phyloP scores from a whole-genome alignment of 1,139 yeast genomes.

The Zygosaccharomyces sapae region DNA sequence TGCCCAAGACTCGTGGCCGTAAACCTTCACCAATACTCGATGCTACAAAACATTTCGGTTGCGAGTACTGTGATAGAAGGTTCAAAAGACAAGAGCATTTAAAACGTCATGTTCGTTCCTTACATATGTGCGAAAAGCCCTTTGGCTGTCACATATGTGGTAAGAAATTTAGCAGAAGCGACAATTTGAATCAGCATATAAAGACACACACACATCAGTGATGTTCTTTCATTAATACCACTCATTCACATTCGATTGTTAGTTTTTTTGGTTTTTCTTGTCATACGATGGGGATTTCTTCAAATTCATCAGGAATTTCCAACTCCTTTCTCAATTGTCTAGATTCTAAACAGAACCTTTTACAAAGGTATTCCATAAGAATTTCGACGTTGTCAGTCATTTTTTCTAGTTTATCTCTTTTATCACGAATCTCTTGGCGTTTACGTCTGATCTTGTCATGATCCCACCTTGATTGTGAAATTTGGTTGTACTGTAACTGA shows the following conservation, averaged over 20 bases:
- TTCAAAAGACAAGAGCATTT: conserved; percentile 78
- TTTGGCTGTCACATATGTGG: conserved; percentile 65
- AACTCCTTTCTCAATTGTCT: conserved; percentile 24
- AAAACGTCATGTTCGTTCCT: conserved; percentile 69
- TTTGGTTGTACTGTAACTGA: conserved; percentile 11
- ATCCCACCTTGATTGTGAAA: conserved; percentile 21
- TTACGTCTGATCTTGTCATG: conserved; percentile 14
- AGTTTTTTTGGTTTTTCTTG: conserved; percentile 4
- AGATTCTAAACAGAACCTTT: conserved; percentile 19
- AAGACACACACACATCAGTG: conserved; percentile 48
- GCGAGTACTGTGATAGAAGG: conserved; percentile 49
- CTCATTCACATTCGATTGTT: not conserved
- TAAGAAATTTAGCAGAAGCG: conserved; percentile 71
- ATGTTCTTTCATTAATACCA: not conserved
- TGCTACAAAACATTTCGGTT: conserved; percentile 39
- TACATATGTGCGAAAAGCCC: conserved; percentile 73
- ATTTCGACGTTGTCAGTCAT: conserved; percentile 32
- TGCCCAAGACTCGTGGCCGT: conserved; percentile 39
- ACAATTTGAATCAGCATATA: conserved; percentile 70
- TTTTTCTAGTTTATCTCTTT: conserved; percentile 15
- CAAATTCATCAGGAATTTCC: conserved; percentile 26
- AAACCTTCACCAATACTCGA: conserved; percentile 40
- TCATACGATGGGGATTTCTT: conserved; percentile 14
- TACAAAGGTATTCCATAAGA: conserved; percentile 22
- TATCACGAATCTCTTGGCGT: conserved; percentile 6